Percentiles rank a stretch among this genome's conserved stretches.
phyloP scores from a whole-genome alignment of 192 early-diverging fungal species.

The Podochytrium sp. region DNA sequence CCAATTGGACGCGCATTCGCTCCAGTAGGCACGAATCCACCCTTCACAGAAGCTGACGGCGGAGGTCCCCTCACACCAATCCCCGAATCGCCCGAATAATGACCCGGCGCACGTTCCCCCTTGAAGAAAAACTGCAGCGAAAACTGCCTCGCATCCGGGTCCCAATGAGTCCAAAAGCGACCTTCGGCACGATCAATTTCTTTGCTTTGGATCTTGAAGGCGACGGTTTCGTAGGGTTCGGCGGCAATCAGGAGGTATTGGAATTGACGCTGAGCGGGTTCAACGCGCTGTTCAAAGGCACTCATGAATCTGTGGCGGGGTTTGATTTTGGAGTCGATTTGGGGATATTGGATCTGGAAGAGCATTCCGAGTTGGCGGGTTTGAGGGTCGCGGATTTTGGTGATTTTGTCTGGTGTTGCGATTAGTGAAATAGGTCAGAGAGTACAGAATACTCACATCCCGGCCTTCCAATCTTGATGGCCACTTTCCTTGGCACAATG shows the following conservation, averaged over 20 bases:
- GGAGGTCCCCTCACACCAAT: background rate
- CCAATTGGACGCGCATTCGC: slow-evolving; percentile 18
- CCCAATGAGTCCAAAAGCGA: slow-evolving; percentile 94
- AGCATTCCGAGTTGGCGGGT: slow-evolving; percentile 87
- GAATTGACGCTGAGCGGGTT: slow-evolving; percentile 82
- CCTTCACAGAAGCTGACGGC: background rate
- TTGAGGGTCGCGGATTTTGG: slow-evolving; percentile 86
- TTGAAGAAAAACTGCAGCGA: slow-evolving; percentile 94
- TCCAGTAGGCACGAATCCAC: slow-evolving; percentile 12
- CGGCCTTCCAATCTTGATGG: slow-evolving; percentile 94
- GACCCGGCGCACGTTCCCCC: slow-evolving; percentile 35
- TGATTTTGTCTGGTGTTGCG: slow-evolving; percentile 73
- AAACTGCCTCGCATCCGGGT: slow-evolving; percentile 84
- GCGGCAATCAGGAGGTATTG: slow-evolving; percentile 96
- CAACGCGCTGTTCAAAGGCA: slow-evolving; percentile 91
- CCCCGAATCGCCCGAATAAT: background rate
- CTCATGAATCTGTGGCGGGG: slow-evolving; percentile 96
- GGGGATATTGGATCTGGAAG: slow-evolving; percentile 94
- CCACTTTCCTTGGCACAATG: slow-evolving; percentile 64
- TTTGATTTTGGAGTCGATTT: slow-evolving; percentile 78
- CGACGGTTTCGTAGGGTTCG: slow-evolving; percentile 93
- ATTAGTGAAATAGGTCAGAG: background rate
- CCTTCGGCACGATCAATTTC: slow-evolving; percentile 90
- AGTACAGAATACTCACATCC: slow-evolving; percentile 58
- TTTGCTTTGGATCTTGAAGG: slow-evolving; percentile 91